Evolutionary conservation across 768 basidiomycete genomes (phyloP).

Genomic region (Postia placenta): DNA sequence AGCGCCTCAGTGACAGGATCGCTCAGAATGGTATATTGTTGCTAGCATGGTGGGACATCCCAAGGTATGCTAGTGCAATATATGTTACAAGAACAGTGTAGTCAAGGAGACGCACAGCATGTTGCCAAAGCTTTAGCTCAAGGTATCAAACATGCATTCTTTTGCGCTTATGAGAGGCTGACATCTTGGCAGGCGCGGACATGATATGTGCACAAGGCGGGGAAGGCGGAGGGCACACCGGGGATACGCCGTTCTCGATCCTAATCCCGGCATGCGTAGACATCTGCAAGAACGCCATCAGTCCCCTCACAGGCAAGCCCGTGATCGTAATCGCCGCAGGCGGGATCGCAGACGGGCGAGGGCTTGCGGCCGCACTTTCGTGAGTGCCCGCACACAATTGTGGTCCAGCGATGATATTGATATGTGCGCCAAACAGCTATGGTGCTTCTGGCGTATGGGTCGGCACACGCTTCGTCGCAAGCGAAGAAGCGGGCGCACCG

Average conservation of each 20-base stretch:
- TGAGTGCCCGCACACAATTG: constrained; percentile 19
- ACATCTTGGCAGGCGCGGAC: constrained; percentile 54
- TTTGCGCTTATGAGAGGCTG: neutral
- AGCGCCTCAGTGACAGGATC: no score
- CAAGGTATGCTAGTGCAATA: constrained; percentile 35
- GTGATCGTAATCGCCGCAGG: constrained; percentile 80
- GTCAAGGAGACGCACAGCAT: constrained; percentile 32
- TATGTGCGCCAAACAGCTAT: no score
- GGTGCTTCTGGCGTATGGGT: constrained; percentile 88
- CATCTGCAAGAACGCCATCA: constrained; percentile 58
- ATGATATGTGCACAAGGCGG: constrained; percentile 87
- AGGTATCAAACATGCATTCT: constrained; percentile 22
- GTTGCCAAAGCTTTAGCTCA: constrained; percentile 70
- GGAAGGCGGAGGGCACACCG: constrained; percentile 87
- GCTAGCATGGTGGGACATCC: constrained; percentile 81
- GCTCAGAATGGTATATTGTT: neutral
- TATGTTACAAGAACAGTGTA: no score
- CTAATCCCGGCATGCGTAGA: constrained; percentile 82
- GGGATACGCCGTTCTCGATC: constrained; percentile 75
- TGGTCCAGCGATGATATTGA: neutral
- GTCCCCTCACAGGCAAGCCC: constrained; percentile 73
- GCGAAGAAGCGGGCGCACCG: constrained; percentile 75
- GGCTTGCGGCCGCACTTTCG: constrained; percentile 73
- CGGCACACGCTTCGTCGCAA: constrained; percentile 81
- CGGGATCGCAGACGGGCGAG: constrained; percentile 78